Base-by-base conservation (phyloP, 345 rosid genomes). In the Pistacia integerrima region DNA sequence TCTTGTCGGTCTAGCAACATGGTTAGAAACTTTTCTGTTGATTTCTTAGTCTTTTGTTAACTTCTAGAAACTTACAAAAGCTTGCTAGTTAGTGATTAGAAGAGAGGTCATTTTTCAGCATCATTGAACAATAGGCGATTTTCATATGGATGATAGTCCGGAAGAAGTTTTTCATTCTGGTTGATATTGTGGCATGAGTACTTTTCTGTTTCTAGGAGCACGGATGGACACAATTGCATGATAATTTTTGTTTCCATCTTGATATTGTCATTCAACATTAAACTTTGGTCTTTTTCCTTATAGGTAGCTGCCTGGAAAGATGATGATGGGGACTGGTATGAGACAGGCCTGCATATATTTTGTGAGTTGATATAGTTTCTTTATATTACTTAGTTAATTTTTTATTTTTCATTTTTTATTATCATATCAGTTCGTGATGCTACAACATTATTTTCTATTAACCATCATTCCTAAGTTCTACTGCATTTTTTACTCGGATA, bases 241-340 rank as follows among this genome's bases (percentile, higher is more conserved):
- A 36, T 35, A 54, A 52, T 41, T 35, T 70, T 11, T 6, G 66
- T 64, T 59, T 48, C 75, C 18, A 59, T 55, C 56, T 72, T 44
- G 57, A 44, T 33, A 35, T 44, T 69, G 3, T 38, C 33, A 8
- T 63, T 36, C 8, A 12, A 64, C 4, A 33, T 69, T 62, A 49
- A 76, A 67, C 56, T 55, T 76, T 82, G 65, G 63, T 49, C 73
- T 74, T 62, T 64, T 67, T 72, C 36, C 52, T 36, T 51, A 38
- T 76, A 93, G 98, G 89, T 93, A 75, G 98, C 97, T 80, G 99
- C 97, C 14, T 93, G 99, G 99, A 92, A 90, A 83, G 97, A 93
- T 85, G 88, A 86, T 48, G 94, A 93, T 80, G 98, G 97, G 64
- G 98, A 93, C 78, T 93, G 99, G 94, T 92, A 93, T 41, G 98